Conservation (phyloP, 169 alveolate genomes). For the Cytauxzoon felis region DNA sequence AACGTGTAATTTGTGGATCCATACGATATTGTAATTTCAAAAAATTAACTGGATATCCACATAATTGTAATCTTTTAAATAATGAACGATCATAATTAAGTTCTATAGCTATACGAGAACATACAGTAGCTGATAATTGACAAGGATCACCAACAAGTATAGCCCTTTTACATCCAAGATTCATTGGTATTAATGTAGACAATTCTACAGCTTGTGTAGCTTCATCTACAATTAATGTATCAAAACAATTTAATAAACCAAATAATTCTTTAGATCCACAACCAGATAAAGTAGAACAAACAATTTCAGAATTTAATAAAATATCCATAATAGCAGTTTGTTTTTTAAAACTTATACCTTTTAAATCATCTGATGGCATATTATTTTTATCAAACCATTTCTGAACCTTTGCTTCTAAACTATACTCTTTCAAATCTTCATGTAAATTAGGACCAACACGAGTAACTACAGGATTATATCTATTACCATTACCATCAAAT, state of each 20-base stretch:
- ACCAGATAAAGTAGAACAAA: slow-evolving; percentile 87
- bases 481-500: slow-evolving; percentile 78
- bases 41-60: slow-evolving; percentile 80
- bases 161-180: slow-evolving; percentile 79
- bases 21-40: slow-evolving; percentile 93
- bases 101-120: slow-evolving; percentile 79
- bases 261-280: slow-evolving; percentile 84
- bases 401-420: slow-evolving; percentile 79
- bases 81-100: slow-evolving; percentile 81
- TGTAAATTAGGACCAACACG: slow-evolving; percentile 88
- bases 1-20: slow-evolving; percentile 93
- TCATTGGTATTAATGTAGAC: slow-evolving; percentile 70
- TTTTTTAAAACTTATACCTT: not conserved
- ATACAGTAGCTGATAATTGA: slow-evolving; percentile 97
- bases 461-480: slow-evolving; percentile 79
- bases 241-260: slow-evolving; percentile 73
- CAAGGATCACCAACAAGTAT: slow-evolving; percentile 98
- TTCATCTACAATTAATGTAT: slow-evolving; percentile 96
- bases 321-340: slow-evolving; percentile 64
- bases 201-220: slow-evolving; percentile 93
- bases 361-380: slow-evolving; percentile 8
- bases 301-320: slow-evolving; percentile 78
- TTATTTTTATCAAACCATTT: slow-evolving; percentile 55
- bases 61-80: slow-evolving; percentile 86
- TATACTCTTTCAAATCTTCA: slow-evolving; percentile 80